Base-by-base conservation (phyloP, 257 asterid genomes). In the Agastache rugosa region DNA sequence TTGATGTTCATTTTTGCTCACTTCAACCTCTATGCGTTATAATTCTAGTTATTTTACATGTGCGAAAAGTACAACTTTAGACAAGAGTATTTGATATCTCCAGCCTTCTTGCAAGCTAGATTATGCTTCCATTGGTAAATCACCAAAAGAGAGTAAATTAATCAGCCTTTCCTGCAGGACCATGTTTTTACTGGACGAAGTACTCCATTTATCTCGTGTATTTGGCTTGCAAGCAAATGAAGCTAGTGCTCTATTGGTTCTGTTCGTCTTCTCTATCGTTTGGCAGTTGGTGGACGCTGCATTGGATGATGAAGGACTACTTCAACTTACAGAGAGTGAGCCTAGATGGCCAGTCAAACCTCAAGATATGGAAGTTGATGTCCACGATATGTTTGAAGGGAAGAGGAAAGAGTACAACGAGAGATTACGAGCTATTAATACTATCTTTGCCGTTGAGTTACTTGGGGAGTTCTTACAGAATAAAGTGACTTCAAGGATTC, bases 231-330 rank as follows among this genome's bases (percentile, higher is more conserved):
- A 79, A 76, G 79, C 78, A 34, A 80, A 78, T 27, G 93, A 86
- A 60, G 85, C 90, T 51, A 88, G 92, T 19, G 80, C 87, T 48
- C 85, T 81, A 59, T 56, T 94, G 82, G 91, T 92, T 69, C 89
- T 83, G 78, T 83, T 84, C 15, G 69, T 90, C 73, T 92, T 90
- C 79, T 80, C 92, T 35, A 83, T 89, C 73, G 86, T 86, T 73
- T 90, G 97, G 92, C 96, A 90, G 83, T 81, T 94, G 82, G 88
- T 89, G 71, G 98, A 92, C 71, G 85, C 90, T 37, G 86, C 93
- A 62, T 76, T 90, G 72, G 99, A 94, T 68, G 99, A 94, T 75
- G 97, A 94, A 86, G 99, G 90, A 35, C 69, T 93, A 71, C 85
- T 94, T 75, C 87, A 89, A 69, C 90, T 83, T 59, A 81, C 87